Conservation (phyloP, 352 stramenopile species). For the Pythium rhizo-oryzae region DNA sequence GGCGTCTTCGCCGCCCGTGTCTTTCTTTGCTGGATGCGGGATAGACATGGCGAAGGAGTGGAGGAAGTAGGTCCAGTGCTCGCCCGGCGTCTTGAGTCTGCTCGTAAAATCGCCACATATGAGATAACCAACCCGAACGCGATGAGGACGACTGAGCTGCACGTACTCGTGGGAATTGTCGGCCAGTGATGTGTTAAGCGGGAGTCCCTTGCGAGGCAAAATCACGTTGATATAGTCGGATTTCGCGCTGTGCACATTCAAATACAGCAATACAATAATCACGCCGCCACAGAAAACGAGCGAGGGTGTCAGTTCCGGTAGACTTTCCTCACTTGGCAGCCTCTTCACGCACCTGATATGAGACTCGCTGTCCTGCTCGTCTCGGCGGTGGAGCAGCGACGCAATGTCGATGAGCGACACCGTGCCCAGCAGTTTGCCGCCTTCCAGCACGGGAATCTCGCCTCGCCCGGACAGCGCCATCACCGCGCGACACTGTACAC, state of each 20-base stretch:
- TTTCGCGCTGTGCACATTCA: constrained; percentile 65
- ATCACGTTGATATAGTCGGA: constrained; percentile 91
- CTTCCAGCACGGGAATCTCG: constrained; percentile 69
- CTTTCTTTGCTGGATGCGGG: constrained; percentile 72
- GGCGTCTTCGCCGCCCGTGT: constrained; percentile 90
- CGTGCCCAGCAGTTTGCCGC: constrained; percentile 69
- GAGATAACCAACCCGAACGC: not conserved
- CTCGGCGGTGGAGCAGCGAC: constrained; percentile 67
- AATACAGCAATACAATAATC: no score
- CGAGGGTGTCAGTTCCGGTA: not conserved
- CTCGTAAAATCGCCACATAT: no score
- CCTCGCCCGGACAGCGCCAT: constrained; percentile 74
- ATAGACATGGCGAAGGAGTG: constrained; percentile 79
- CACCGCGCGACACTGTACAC: constrained; percentile 66
- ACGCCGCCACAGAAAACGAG: no score
- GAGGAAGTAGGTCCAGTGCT: constrained; percentile 65
- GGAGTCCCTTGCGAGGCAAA: constrained; percentile 75
- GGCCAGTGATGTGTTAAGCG: constrained; percentile 58
- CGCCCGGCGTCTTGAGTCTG: constrained; percentile 14
- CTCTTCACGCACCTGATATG: constrained; percentile 44
- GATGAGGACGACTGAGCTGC: not conserved
- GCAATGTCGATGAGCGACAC: constrained; percentile 84
- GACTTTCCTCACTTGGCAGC: not conserved
- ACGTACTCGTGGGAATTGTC: constrained; percentile 35
- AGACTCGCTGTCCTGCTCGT: constrained; percentile 49